Evolutionary conservation across 805 yeast genomes (phyloP), one percentile per base, ranked within the genome.

Genomic region (Metschnikowia sp.): DNA sequence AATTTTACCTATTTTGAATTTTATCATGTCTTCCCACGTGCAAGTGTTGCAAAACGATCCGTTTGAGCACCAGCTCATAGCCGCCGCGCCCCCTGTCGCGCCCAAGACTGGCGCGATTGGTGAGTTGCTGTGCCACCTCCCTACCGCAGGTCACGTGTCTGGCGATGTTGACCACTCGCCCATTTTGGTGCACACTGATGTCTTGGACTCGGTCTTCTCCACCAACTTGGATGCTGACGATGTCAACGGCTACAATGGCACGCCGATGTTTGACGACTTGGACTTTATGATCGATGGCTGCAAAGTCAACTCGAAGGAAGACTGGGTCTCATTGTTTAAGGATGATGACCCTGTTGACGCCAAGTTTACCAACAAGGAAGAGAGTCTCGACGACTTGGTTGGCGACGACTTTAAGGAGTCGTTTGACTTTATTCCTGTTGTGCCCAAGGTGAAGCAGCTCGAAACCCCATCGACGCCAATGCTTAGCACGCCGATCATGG

Each of bases 321-420:
- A 76, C 55, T 83, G 89, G 88, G 79, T 77, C 38, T 78, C 89
- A 11, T 70, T 85, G 48, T 83, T 85, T 60, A 70, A 64, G 43
- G 68, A 58, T 15, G 58, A 54, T 15, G 56, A 47, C 41, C 34
- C 41, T 10, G 31, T 41, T 4, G 36, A 44, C 18, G 45, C 47
- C 19, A 41, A 45, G 42, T 37, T 40, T 19, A 37, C 50, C 6
- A 50, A 43, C 11, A 44, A 52, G 38, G 58, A 52, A 3, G 59
- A 54, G 36, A 55, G 50, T 34, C 48, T 54, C 44, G 56, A 51
- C 32, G 61, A 56, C 39, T 56, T 57, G 50, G 60, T 64, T 39
- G 56, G 54, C 12, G 54, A 52, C 36, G 55, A 53, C 40, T 51
- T 54, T 42, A 48, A 47, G 54, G 54, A 50, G 39, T 52, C 57